Evolutionary conservation across 1,284 basidiomycete species (phyloP), one percentile per base, ranked within the genome.

Genomic region (Leccinum laetum): DNA sequence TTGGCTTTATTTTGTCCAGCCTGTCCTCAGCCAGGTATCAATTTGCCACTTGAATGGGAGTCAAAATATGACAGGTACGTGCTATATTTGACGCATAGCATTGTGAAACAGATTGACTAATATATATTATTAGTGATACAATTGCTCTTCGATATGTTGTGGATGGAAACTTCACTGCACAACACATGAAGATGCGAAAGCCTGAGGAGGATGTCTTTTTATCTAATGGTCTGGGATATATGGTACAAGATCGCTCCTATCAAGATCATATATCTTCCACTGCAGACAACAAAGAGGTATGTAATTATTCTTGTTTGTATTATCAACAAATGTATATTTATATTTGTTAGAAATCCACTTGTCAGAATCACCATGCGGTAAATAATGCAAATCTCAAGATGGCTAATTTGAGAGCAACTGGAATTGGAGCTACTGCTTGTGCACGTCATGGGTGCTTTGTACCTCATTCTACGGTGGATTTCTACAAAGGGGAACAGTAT

Each of bases 401-500:
- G 13, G 56, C 21, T 1, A 61, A 70, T 16, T 56, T 73, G 2
- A 14, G 57, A 7, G 63, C 67, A 8, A 61, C 49, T 58, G 39
- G 68, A 65, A 46, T 46, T 21, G 18, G 46, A 21, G 46, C 46
- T 18, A 52, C 46, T 52, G 59, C 61, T 11, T 65, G 61, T 69
- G 64, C 59, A 62, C 60, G 16, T 21, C 65, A 68, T 60, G 59
- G 61, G 3, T 68, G 61, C 64, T 69, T 68, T 39, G 61, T 61
- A 2, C 67, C 69, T 1, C 64, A 71, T 39, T 62, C 67, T 0
- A 18, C 29, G 4, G 49, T 52, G 10, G 49, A 52, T 24, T 52
- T 52, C 21, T 70, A 69, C 8, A 63, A 62, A 26, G 72, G 72
- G 2, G 66, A 73, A 10, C 18, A 60, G 69, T 73, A 44, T n/a